phyloP scores from a whole-genome alignment of 371 early-diverging fungal species.

The Nematocida minor region DNA sequence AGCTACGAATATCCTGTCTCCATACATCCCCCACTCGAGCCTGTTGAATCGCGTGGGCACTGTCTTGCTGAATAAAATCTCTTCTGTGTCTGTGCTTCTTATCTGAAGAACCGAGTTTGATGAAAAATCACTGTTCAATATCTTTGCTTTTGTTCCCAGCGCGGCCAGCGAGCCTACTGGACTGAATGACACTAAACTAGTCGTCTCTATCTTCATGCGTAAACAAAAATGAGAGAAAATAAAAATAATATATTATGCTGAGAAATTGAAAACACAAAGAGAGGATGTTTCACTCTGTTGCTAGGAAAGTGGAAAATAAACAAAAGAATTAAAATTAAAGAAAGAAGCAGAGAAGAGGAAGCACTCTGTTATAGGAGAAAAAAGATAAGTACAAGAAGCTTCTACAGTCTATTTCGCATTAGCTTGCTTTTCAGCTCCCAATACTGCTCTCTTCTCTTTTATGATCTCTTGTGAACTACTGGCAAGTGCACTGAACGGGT shows the following conservation, averaged over 20 bases:
- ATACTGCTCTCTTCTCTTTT: too few relatives aligned
- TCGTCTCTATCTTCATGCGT: conserved; percentile 63
- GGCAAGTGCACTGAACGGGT: too few relatives aligned
- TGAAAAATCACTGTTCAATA: conserved; percentile 64
- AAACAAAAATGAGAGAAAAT: conserved; percentile 46
- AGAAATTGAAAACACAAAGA: not conserved
- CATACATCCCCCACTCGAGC: conserved; percentile 60
- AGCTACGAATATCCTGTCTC: conserved; percentile 48
- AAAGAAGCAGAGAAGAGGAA: too few relatives aligned
- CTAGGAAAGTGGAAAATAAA: too few relatives aligned
- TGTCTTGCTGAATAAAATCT: conserved; percentile 45
- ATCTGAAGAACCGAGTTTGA: conserved; percentile 58
- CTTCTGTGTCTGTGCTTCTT: conserved; percentile 48
- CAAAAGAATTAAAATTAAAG: too few relatives aligned
- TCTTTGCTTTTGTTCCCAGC: conserved; percentile 64
- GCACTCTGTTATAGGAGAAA: too few relatives aligned
- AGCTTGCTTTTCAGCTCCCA: too few relatives aligned
- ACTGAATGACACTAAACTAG: conserved; percentile 60
- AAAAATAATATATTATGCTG: conserved; percentile 7
- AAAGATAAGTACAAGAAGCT: too few relatives aligned
- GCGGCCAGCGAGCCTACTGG: conserved; percentile 55
- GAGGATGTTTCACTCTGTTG: too few relatives aligned
- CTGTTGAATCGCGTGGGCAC: conserved; percentile 61
- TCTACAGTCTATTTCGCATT: too few relatives aligned
- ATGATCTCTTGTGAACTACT: too few relatives aligned